Base-by-base conservation (phyloP, 192 early-diverging fungal genomes). In the Phlyctochytrium arcticum region DNA sequence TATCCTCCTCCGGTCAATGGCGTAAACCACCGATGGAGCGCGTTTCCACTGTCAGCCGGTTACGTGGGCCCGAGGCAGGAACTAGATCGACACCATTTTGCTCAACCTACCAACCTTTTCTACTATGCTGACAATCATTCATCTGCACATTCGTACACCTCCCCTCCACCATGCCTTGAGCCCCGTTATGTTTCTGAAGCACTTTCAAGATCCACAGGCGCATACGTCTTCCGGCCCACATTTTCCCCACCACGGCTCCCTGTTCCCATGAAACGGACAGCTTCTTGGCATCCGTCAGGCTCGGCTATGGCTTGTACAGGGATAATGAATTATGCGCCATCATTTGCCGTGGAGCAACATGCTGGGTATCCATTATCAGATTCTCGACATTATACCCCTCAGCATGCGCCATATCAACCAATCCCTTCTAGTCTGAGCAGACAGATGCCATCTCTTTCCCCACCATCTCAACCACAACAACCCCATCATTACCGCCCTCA, bases 81-180 rank as follows among this genome's bases (percentile, higher is more conserved):
- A n/a, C n/a, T n/a, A n/a, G n/a, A n/a, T n/a, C n/a, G n/a, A n/a
- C n/a, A n/a, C n/a, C n/a, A n/a, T n/a, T n/a, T n/a, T n/a, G n/a
- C n/a, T n/a, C n/a, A n/a, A n/a, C n/a, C n/a, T n/a, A n/a, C n/a
- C n/a, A n/a, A n/a, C n/a, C n/a, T n/a, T n/a, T n/a, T 98, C 21
- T 91, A 95, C 70, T 80, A 81, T n/a, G 84, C 85, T 33, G 93
- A 91, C 42, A 78, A 92, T 57, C 85, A 84, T 48, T 73, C 93
- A 23, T 30, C 67, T 6, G 54, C 33, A 32, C 17, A 27, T 6
- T 36, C 21, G 39, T n/a, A 0, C 39, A 24, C 59, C 5, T 26
- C 39, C 6, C 59, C 59, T 6, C 59, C 59, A 26, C 44, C 59
- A 15, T 61, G 59, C 48, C 15, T 61, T 6, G 59, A 61, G 32